A percentile compares a stretch with the other conserved stretches of the same genome.
phyloP scores from a whole-genome alignment of 2,329 filamentous ascomycete genomes.

The Fusarium fujikuroi region DNA sequence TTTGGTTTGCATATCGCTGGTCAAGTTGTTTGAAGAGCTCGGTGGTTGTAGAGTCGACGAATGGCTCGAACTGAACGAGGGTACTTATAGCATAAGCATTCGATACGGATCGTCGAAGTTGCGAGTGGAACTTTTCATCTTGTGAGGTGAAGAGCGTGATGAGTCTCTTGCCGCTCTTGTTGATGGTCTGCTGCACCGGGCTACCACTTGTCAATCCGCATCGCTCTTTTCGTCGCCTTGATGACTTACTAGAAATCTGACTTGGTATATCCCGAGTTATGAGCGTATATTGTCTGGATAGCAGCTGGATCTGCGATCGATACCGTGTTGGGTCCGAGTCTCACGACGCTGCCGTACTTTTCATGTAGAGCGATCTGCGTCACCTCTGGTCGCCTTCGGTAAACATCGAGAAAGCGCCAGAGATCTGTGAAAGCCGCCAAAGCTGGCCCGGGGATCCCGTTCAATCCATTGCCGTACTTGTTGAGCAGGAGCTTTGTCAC shows the following conservation, averaged over 20 bases:
- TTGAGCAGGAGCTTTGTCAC: background rate
- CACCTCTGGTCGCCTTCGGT: conserved; percentile 18
- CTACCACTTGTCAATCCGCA: background rate
- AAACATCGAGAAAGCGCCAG: conserved; percentile 24
- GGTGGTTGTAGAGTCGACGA: background rate
- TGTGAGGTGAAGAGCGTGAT: conserved; percentile 6
- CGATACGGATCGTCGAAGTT: background rate
- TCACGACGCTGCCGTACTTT: conserved; percentile 9
- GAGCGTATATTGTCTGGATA: conserved; percentile 15
- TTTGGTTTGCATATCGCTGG: background rate
- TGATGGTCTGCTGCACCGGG: conserved; percentile 1
- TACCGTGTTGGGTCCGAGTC: conserved; percentile 10
- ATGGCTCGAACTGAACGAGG: background rate
- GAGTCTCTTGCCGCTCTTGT: background rate
- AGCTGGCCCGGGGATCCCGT: background rate
- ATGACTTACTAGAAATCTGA: background rate
- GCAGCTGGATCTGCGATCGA: conserved; percentile 13
- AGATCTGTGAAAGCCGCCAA: conserved; percentile 10
- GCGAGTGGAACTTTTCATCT: conserved; percentile 8
- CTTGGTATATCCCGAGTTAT: conserved; percentile 18
- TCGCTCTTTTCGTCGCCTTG: rapidly evolving
- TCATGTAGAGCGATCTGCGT: conserved; percentile 22
- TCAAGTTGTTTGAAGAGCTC: conserved; percentile 4
- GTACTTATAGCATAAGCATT: conserved; percentile 15
- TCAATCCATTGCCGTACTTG: conserved; percentile 14